These are phyloP conservation scores for Tausonia pullulans DNA, from an alignment of 1,284 basidiomycete species.

Conservation along the genomic window DNA sequence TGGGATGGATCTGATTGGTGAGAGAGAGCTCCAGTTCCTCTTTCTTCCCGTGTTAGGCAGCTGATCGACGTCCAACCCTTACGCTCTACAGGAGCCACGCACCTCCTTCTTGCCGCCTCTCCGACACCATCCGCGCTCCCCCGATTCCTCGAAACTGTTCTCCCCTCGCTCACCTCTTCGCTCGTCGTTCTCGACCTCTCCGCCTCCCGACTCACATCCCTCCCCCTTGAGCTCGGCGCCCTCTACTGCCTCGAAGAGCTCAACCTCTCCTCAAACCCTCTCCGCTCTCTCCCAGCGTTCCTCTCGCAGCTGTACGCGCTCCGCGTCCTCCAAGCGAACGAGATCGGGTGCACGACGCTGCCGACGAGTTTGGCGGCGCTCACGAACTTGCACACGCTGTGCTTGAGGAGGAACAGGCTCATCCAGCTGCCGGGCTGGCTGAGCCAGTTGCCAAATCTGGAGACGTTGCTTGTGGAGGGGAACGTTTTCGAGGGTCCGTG, in stretches of 20 bases:
- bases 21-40: not conserved
- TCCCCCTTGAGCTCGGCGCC: constrained; percentile 65
- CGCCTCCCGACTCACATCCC: constrained; percentile 63
- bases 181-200: constrained; percentile 84
- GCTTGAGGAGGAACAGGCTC: constrained; percentile 76
- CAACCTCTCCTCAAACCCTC: constrained; percentile 80
- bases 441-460: constrained; percentile 66
- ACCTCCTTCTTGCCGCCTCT: constrained; percentile 68
- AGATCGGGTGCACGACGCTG: constrained; percentile 63
- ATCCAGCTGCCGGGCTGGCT: constrained; percentile 88
- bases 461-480: constrained; percentile 78
- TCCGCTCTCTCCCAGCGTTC: constrained; percentile 72
- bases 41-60: not conserved
- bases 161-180: constrained; percentile 60
- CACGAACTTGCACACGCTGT: constrained; percentile 70
- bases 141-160: constrained; percentile 51
- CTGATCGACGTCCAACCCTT: not conserved
- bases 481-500: constrained; percentile 90
- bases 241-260: constrained; percentile 83
- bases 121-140: constrained; percentile 64
- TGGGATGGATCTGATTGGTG: constrained; percentile 15
- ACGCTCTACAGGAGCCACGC: constrained; percentile 58
- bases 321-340: constrained; percentile 79
- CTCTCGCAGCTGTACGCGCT: constrained; percentile 63
- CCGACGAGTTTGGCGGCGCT: constrained; percentile 57